A percentile compares a stretch with the other conserved stretches of the same genome.
These are phyloP conservation scores for Aspergillus sp. DNA, from an alignment of 2,329 filamentous ascomycete species.

Conservation along the genomic window DNA sequence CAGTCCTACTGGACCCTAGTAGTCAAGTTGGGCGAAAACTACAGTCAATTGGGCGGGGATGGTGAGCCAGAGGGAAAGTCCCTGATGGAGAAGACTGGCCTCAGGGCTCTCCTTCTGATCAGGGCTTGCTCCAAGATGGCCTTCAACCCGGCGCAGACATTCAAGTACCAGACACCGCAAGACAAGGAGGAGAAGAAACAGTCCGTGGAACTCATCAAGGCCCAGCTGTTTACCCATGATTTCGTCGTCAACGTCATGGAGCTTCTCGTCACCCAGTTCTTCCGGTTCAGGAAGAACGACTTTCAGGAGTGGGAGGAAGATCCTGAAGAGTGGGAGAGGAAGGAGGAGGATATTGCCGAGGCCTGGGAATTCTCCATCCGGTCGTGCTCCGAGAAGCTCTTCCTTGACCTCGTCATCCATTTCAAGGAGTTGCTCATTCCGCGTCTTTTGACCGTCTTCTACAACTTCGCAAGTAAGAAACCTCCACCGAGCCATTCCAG, in stretches of 20 bases:
- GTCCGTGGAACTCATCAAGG: slow-evolving; percentile 69
- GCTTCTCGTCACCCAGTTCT: slow-evolving; percentile 80
- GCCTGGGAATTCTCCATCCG: slow-evolving; percentile 91
- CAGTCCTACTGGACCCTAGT: slow-evolving; percentile 85
- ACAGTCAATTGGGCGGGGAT: slow-evolving; percentile 44
- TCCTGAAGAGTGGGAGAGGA: slow-evolving; percentile 91
- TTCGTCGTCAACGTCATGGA: slow-evolving; percentile 82
- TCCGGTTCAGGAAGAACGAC: slow-evolving; percentile 82
- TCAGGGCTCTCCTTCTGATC: slow-evolving; percentile 81
- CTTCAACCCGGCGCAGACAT: slow-evolving; percentile 76
- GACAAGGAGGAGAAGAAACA: slow-evolving; percentile 74
- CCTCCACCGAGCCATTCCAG: background rate
- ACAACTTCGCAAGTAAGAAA: slow-evolving; percentile 67
- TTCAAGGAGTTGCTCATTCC: slow-evolving; percentile 80
- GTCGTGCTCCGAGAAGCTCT: slow-evolving; percentile 89
- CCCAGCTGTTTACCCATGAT: slow-evolving; percentile 71
- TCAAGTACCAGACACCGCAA: slow-evolving; percentile 76
- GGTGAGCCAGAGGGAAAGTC: slow-evolving; percentile 53
- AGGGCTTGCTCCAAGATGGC: slow-evolving; percentile 83
- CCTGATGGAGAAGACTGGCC: slow-evolving; percentile 73
- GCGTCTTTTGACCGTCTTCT: slow-evolving; percentile 80
- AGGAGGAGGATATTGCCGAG: slow-evolving; percentile 79
- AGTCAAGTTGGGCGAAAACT: slow-evolving; percentile 73
- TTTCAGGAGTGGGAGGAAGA: slow-evolving; percentile 92
- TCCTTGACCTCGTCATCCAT: slow-evolving; percentile 85